Percentiles rank a stretch among this genome's conserved stretches.
Evolutionary conservation across 2,329 filamentous ascomycete species (phyloP).

Genomic region (Nemania sp.): DNA sequence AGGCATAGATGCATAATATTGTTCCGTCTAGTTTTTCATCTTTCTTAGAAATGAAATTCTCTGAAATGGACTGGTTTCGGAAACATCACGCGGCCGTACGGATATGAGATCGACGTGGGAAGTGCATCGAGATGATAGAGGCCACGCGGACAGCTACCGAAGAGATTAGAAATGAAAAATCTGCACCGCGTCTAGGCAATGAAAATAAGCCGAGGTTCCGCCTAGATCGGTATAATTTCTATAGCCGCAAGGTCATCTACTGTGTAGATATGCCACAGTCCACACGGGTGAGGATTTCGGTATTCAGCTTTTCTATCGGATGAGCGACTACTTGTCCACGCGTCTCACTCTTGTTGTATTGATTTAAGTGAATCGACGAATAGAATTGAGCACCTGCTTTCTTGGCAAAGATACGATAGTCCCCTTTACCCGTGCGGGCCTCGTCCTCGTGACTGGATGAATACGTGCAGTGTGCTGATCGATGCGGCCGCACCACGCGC

Average conservation of each 20-base stretch:
- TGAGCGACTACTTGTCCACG: too few relatives aligned
- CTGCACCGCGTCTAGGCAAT: not conserved
- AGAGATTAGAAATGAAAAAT: not conserved
- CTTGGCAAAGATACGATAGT: too few relatives aligned
- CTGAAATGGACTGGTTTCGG: not conserved
- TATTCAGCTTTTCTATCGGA: not conserved
- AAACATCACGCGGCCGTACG: not conserved
- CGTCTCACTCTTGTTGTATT: too few relatives aligned
- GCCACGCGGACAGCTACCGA: not conserved
- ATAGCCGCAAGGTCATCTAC: not conserved
- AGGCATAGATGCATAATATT: too few relatives aligned
- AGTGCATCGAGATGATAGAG: not conserved
- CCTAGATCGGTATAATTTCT: not conserved
- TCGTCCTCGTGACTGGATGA: too few relatives aligned
- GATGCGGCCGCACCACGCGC: too few relatives aligned
- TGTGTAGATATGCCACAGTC: not conserved
- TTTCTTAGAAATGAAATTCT: too few relatives aligned
- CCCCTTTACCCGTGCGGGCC: too few relatives aligned
- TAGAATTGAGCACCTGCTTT: too few relatives aligned
- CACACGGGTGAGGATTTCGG: not conserved
- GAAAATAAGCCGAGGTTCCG: slow-evolving; percentile 2
- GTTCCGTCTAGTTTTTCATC: too few relatives aligned
- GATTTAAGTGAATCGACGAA: too few relatives aligned
- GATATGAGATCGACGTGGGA: not conserved
- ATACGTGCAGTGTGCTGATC: too few relatives aligned